phyloP scores from a whole-genome alignment of 169 alveolate genomes.

The Plasmodium vivax region DNA sequence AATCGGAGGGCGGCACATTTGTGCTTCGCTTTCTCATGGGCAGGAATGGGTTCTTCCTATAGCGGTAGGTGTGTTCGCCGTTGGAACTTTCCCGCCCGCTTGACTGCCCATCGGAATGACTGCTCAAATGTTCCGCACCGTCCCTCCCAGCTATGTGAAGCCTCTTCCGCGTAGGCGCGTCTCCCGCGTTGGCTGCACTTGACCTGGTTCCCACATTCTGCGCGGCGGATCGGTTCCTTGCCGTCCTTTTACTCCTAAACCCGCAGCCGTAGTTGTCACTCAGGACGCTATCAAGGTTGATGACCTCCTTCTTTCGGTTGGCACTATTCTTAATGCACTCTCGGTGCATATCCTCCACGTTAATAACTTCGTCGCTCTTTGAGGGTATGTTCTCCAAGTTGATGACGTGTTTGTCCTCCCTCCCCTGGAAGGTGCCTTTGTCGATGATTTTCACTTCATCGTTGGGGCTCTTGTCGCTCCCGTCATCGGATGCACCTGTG shows the following conservation, averaged over 20 bases:
- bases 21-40: not conserved
- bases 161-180: not conserved
- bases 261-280: not conserved
- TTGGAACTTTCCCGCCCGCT: not conserved
- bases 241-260: not conserved
- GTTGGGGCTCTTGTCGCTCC: not conserved
- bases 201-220: not conserved
- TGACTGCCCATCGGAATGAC: not conserved
- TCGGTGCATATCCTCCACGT: conserved; percentile 45
- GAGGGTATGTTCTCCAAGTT: conserved; percentile 4
- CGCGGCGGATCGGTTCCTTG: not conserved
- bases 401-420: conserved; percentile 6
- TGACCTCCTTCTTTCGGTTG: not conserved
- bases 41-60: not conserved
- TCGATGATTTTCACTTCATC: conserved; percentile 58
- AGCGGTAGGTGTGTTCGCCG: not conserved
- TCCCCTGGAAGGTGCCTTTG: not conserved
- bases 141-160: not conserved
- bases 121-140: not conserved
- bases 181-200: not conserved
- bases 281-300: conserved; percentile 20
- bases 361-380: conserved; percentile 11
- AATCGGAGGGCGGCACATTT: not conserved
- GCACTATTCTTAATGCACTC: not conserved
- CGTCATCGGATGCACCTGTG: not conserved